phyloP scores from a whole-genome alignment of 1,284 basidiomycete genomes.

The Marasmius tenuissimus region DNA sequence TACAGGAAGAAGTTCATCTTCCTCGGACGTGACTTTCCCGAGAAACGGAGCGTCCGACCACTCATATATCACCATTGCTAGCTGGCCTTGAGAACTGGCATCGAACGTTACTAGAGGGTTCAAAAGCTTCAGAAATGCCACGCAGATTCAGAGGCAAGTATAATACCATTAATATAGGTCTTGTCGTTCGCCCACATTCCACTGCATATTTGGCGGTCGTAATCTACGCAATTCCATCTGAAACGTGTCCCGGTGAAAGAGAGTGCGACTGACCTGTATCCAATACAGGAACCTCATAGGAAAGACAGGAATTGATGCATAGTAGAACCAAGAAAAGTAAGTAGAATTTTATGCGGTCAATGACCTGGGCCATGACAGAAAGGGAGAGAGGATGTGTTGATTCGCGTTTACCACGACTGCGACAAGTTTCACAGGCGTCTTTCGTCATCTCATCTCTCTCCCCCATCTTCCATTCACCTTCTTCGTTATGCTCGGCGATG shows the following conservation, averaged over 20 bases:
- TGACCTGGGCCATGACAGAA: conserved; percentile 19
- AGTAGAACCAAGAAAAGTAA: conserved; percentile 33
- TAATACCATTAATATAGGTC: conserved; percentile 83
- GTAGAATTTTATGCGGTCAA: conserved; percentile 32
- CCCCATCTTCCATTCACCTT: neutral
- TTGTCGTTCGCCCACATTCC: conserved; percentile 88
- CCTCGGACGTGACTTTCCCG: conserved; percentile 65
- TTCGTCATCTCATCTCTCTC: neutral
- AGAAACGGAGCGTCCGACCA: conserved; percentile 87
- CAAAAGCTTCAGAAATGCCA: conserved; percentile 11
- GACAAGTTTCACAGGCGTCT: neutral
- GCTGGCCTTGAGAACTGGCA: conserved; percentile 77
- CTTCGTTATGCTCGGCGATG: conserved; percentile 66
- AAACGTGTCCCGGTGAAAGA: conserved; percentile 10
- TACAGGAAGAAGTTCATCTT: conserved; percentile 68
- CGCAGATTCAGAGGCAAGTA: neutral
- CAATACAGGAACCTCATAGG: conserved; percentile 66
- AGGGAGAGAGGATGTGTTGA: conserved; percentile 16
- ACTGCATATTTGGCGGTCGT: conserved; percentile 86
- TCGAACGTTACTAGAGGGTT: conserved; percentile 75
- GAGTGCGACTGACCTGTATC: conserved; percentile 44
- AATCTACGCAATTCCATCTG: conserved; percentile 44
- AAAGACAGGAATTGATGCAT: conserved; percentile 30
- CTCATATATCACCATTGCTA: conserved; percentile 95
- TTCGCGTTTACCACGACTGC: conserved; percentile 14